Conservation (phyloP, 495 filamentous ascomycete genomes). For the Penicillium tannophilum region DNA sequence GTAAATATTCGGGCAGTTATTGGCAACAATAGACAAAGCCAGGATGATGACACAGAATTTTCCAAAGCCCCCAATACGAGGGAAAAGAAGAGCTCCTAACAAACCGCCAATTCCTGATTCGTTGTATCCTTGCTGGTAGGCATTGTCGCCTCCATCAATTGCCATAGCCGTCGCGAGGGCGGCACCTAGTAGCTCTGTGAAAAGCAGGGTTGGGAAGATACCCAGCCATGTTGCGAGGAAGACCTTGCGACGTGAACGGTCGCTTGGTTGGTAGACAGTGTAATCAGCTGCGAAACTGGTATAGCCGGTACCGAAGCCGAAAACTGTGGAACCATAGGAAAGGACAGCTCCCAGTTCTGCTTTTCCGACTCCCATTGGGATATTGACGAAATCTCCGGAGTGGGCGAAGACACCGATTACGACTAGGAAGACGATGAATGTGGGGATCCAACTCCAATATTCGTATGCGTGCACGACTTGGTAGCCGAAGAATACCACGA, state of each 20-base stretch:
- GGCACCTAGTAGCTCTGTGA: constrained; percentile 55
- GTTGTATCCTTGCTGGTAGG: constrained; percentile 40
- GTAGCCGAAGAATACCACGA: constrained; percentile 54
- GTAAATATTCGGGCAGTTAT: constrained; percentile 43
- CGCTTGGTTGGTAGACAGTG: constrained; percentile 25
- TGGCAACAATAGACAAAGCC: constrained; percentile 53
- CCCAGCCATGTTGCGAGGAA: constrained; percentile 24
- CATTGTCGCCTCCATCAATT: constrained; percentile 40
- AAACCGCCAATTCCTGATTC: constrained; percentile 53
- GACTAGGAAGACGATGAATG: constrained; percentile 47
- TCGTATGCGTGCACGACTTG: constrained; percentile 54
- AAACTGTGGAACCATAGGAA: constrained; percentile 24
- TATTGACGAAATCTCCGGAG: constrained; percentile 45
- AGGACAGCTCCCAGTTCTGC: constrained; percentile 38
- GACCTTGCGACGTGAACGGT: constrained; percentile 21
- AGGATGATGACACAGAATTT: constrained; percentile 58
- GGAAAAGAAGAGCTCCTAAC: constrained; percentile 54
- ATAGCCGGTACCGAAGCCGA: constrained; percentile 26
- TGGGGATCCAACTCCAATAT: constrained; percentile 56
- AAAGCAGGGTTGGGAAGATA: constrained; percentile 45
- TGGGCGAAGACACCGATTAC: constrained; percentile 54
- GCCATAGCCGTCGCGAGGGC: constrained; percentile 51
- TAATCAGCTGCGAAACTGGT: constrained; percentile 25
- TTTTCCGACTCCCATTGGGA: constrained; percentile 38
- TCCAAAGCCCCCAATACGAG: constrained; percentile 52